These are phyloP conservation scores for Fusarium napiforme DNA, from an alignment of 2,329 filamentous ascomycete genomes.

Conservation along the genomic window DNA sequence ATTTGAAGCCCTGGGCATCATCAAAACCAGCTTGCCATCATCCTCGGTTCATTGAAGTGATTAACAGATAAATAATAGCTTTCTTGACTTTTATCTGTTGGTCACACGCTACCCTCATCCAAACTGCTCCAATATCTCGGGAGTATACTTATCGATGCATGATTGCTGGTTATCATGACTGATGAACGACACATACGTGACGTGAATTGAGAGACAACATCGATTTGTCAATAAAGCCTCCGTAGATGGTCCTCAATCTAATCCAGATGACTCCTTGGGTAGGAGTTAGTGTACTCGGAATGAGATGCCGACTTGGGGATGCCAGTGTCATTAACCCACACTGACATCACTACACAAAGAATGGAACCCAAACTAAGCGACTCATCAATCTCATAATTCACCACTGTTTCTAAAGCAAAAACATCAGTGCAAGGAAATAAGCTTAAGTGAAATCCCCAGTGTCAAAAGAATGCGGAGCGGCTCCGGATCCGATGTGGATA, in stretches of 20 bases:
- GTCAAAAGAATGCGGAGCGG: not conserved
- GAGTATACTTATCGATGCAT: not conserved
- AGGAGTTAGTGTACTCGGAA: not conserved
- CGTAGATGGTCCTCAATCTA: not conserved
- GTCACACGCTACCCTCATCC: not conserved
- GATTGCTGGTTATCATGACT: too few species aligned
- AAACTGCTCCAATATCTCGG: too few species aligned
- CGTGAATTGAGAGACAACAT: accelerated
- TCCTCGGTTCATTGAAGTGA: not conserved
- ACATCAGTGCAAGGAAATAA: not conserved
- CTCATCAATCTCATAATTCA: not conserved
- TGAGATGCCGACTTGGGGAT: not conserved
- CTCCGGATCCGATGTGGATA: not conserved
- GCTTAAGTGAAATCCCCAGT: not conserved
- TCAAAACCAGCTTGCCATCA: not conserved
- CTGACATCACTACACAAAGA: not conserved
- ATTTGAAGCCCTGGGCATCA: not conserved
- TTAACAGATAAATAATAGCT: accelerated
- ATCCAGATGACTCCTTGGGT: not conserved
- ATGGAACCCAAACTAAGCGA: not conserved
- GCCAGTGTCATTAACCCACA: not conserved
- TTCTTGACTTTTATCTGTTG: too few species aligned
- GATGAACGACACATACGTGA: not conserved
- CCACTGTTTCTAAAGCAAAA: not conserved
- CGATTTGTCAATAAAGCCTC: accelerated